Evolutionary conservation across 192 early-diverging fungal genomes (phyloP), one percentile per base, ranked within the genome.

Genomic region (Spizellomyces sp.): DNA sequence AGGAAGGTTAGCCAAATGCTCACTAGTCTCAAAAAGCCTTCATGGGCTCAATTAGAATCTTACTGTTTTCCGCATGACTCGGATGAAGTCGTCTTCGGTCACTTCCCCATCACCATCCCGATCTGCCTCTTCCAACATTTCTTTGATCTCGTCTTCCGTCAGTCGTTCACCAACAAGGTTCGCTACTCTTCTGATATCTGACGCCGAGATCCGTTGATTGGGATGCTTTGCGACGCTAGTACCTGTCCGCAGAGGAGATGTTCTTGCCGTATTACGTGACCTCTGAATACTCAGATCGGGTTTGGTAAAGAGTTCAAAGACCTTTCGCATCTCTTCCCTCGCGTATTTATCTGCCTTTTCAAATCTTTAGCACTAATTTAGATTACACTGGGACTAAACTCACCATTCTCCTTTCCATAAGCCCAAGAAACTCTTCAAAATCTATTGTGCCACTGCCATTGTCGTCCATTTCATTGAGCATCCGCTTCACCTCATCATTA

Each of bases 291-390:
- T 54, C 14, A 67, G 66, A 5, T 43, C 66, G 6, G 64, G 55
- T 59, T 88, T 86, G 67, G 92, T 88, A 80, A 93, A 92, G 48
- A 92, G 75, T 57, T 58, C 75, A 75, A 93, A 93, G 21, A 89
- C 81, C 44, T 80, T 82, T 45, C 75, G 42, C 55, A 93, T 84
- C 65, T 93, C 88, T 56, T 89, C 80, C 22, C 69, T 66, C 48
- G 87, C 80, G 75, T 88, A 80, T 67, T 80, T 76, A 57, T 88
- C 87, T 22, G 80, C 77, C 84, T 87, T 21, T 86, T n/a, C n/a
- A 42, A 6, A 58, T 48, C 36, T 10, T n/a, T 15, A 10, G 15
- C 36, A 45, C 3, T 15, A 45, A 9, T 42, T 12, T 1, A 19
- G 50, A 54, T n/a, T 54, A 54, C 1, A 2, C 14, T 54, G 50